phyloP scores from a whole-genome alignment of 164 flowering plant genomes.

The Tinospora cordifolia region DNA sequence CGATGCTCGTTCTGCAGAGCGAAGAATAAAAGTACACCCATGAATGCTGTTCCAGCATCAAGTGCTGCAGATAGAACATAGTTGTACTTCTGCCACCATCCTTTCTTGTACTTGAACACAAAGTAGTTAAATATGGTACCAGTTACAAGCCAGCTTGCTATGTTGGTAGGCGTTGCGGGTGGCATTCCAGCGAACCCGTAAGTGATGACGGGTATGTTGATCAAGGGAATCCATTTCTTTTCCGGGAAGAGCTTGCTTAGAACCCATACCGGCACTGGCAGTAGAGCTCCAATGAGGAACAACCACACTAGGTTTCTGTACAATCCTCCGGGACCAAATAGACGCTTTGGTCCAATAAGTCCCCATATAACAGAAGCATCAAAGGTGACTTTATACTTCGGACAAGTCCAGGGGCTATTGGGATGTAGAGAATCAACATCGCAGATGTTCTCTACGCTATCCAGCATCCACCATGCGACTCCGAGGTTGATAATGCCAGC shows the following conservation, averaged over 20 bases:
- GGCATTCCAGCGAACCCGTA: slow-evolving; percentile 95
- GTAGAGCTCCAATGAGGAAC: slow-evolving; percentile 75
- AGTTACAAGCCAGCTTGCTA: slow-evolving; percentile 87
- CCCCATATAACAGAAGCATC: slow-evolving; percentile 99
- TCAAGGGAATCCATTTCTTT: slow-evolving; percentile 85
- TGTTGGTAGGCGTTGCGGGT: slow-evolving; percentile 91
- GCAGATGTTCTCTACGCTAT: slow-evolving; percentile 67
- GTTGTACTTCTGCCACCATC: slow-evolving; percentile 91
- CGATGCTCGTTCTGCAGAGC: slow-evolving; percentile 51
- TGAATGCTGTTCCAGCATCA: slow-evolving; percentile 95
- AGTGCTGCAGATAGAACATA: slow-evolving; percentile 86
- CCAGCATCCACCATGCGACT: slow-evolving; percentile 98
- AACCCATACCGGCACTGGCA: slow-evolving; percentile 86
- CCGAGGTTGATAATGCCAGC: slow-evolving; percentile 71
- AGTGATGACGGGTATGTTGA: slow-evolving; percentile 80
- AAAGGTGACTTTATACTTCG: slow-evolving; percentile 76
- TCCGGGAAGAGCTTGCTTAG: slow-evolving; percentile 74
- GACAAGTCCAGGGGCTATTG: slow-evolving; percentile 96
- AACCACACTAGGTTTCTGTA: slow-evolving; percentile 89
- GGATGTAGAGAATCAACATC: slow-evolving; percentile 63
- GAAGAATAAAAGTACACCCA: slow-evolving; percentile 78
- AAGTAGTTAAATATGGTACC: slow-evolving; percentile 83
- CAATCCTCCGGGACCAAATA: slow-evolving; percentile 79
- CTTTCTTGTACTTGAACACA: slow-evolving; percentile 59
- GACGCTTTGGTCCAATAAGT: slow-evolving; percentile 64